phyloP scores from a whole-genome alignment of 2,329 filamentous ascomycete genomes.

The Cryphonectria japonica region DNA sequence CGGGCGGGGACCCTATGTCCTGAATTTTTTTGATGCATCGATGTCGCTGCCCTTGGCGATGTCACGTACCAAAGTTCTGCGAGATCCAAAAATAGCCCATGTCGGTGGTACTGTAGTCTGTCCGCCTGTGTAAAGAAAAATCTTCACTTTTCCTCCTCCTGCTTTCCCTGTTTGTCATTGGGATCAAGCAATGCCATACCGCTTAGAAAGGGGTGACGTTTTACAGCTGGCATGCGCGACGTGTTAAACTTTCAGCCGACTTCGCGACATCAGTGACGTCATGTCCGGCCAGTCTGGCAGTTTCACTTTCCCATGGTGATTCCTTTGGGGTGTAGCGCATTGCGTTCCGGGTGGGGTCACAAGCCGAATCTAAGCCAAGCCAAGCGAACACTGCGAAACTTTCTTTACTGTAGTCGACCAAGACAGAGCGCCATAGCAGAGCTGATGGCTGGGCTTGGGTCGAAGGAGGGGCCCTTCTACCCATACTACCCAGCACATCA shows the following conservation, averaged over 20 bases:
- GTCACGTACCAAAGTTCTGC: not conserved
- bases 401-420: not conserved
- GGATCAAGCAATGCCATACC: too few species aligned
- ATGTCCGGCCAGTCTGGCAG: not conserved
- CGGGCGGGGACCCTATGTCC: not conserved
- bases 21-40: not conserved
- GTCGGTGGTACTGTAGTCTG: not conserved
- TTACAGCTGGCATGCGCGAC: not conserved
- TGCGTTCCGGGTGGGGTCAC: slow-evolving; percentile 14
- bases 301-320: slow-evolving; percentile 3
- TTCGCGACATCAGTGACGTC: slow-evolving; percentile 15
- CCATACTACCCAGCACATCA: not conserved
- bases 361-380: not conserved
- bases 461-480: not conserved
- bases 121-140: not conserved
- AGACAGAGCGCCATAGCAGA: not conserved
- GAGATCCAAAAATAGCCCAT: not conserved
- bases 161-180: too few species aligned
- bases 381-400: slow-evolving; percentile 3
- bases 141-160: not conserved
- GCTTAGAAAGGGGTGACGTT: not conserved
- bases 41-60: not conserved
- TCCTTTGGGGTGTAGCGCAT: not conserved
- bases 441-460: not conserved
- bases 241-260: slow-evolving; percentile 1